phyloP scores from a whole-genome alignment of 2,329 filamentous ascomycete genomes.

The Pseudocercospora fijiensis region DNA sequence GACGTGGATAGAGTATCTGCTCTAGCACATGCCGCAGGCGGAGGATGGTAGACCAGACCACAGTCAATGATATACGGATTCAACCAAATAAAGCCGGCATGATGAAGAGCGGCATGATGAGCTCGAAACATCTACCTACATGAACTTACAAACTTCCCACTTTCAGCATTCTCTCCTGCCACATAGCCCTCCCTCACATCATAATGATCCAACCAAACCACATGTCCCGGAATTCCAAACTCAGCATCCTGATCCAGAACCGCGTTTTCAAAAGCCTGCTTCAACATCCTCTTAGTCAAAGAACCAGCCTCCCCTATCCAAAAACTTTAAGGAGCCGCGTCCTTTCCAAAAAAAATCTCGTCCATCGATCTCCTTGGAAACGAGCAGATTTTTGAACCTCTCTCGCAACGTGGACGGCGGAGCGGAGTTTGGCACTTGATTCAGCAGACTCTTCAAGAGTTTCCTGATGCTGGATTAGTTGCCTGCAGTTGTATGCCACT shows the following conservation, averaged over 20 bases:
- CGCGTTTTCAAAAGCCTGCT: conserved; percentile 1
- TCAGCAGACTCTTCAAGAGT: background rate
- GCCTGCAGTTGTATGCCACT: conserved; percentile 10
- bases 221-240: conserved; percentile 7
- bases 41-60: conserved; percentile 69
- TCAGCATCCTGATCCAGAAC: conserved; percentile 3
- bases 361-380: conserved; percentile 7
- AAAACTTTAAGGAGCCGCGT: background rate
- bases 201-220: conserved; percentile 14
- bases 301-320: background rate
- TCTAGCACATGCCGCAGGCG: conserved; percentile 84
- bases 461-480: background rate
- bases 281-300: conserved; percentile 5
- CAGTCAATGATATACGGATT: background rate
- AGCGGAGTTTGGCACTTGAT: no score
- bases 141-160: background rate
- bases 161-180: background rate
- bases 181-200: conserved; percentile 10
- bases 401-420: conserved; percentile 10
- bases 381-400: conserved; percentile 8
- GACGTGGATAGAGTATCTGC: conserved; percentile 83
- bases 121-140: no score
- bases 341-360: conserved; percentile 2
- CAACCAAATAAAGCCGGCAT: background rate
- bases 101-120: background rate